These are phyloP conservation scores for Bolboschoenoplectus hybrid DNA, from an alignment of 202 grass and related monocot species.

Conservation along the genomic window DNA sequence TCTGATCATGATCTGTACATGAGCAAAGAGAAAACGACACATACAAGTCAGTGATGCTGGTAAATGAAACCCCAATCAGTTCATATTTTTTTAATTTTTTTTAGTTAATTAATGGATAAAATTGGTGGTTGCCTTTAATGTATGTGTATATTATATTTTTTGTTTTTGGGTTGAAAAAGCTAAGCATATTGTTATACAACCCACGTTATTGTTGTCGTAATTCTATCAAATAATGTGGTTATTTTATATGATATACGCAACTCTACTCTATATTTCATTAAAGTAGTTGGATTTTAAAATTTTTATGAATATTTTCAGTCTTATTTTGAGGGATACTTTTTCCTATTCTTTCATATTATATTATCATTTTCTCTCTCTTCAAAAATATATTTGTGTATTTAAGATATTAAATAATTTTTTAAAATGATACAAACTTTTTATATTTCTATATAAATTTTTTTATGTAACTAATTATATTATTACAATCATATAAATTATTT, in stretches of 20 bases:
- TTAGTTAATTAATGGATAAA: not conserved
- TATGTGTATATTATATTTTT: not conserved
- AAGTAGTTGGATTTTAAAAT: no score
- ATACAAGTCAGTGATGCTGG: not conserved
- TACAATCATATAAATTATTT: no score
- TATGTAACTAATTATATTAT: no score
- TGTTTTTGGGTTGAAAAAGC: not conserved
- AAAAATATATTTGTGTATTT: no score
- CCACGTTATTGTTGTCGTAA: conserved; percentile 13
- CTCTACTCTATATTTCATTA: not conserved
- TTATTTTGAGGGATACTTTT: no score
- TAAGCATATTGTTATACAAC: not conserved
- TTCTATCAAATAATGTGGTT: not conserved
- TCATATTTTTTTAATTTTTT: not conserved
- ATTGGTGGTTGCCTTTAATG: not conserved
- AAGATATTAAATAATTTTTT: no score
- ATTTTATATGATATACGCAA: not conserved
- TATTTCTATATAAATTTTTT: no score
- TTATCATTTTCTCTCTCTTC: no score
- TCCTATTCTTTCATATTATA: no score
- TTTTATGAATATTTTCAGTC: no score
- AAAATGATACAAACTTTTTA: no score
- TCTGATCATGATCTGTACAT: not conserved
- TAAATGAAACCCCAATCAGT: not conserved
- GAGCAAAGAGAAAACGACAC: not conserved